Percentiles rank a stretch among this genome's conserved stretches.
Conservation (phyloP, 2,329 filamentous ascomycete genomes). For the Beauveria sp. region DNA sequence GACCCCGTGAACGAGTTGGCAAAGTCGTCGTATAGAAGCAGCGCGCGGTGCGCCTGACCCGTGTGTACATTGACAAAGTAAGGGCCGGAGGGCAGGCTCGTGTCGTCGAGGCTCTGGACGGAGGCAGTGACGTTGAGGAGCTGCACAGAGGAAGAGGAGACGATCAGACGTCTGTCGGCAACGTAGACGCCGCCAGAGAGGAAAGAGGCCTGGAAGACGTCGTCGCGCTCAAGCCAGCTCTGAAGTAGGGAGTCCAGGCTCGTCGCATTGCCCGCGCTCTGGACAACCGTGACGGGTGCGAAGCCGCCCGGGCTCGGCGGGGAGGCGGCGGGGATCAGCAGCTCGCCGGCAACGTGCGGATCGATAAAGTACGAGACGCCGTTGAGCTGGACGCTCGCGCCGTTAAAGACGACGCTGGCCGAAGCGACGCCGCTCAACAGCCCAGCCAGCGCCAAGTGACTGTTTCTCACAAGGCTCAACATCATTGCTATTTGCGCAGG, state of each 20-base stretch:
- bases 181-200: constrained; percentile 13
- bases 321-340: neutral
- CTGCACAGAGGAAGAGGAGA: constrained; percentile 14
- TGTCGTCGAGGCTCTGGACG: neutral
- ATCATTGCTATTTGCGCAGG: neutral
- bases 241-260: constrained; percentile 20
- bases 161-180: constrained; percentile 15
- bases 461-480: neutral
- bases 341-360: neutral
- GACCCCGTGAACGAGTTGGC: constrained; percentile 22
- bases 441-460: neutral
- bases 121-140: constrained; percentile 10
- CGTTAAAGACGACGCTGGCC: neutral
- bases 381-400: constrained; percentile 2
- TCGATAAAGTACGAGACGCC: constrained; percentile 8
- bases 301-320: constrained; percentile 17
- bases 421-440: neutral
- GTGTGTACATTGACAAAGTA: constrained; percentile 28
- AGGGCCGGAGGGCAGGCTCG: constrained; percentile 22
- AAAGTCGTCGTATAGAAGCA: constrained; percentile 29
- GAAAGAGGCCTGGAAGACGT: constrained; percentile 19
- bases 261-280: constrained; percentile 15
- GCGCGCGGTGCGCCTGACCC: constrained; percentile 26
- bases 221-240: constrained; percentile 24
- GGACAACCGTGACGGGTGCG: constrained; percentile 27